Evolutionary conservation across 2,329 filamentous ascomycete genomes (phyloP).

Genomic region (Aspergillus tamarii): DNA sequence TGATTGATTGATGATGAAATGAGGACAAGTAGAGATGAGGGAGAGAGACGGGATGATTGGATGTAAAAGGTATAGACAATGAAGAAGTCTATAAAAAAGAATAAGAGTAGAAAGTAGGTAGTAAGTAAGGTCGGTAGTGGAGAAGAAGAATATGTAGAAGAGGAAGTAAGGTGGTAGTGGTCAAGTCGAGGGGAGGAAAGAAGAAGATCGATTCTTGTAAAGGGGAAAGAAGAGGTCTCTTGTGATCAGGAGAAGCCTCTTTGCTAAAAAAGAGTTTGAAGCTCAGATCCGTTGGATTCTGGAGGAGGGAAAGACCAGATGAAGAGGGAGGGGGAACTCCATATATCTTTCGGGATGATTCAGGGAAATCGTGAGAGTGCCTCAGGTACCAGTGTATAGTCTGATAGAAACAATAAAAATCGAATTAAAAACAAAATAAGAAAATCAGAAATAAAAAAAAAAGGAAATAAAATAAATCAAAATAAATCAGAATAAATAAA

Average conservation of each 20-base stretch:
- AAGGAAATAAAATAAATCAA: constrained; percentile 5
- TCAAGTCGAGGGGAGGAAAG: constrained; percentile 15
- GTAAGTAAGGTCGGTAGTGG: constrained; percentile 11
- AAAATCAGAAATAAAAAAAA: constrained; percentile 1
- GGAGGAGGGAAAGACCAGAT: constrained; percentile 18
- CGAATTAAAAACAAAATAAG: not conserved
- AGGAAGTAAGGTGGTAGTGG: constrained; percentile 15
- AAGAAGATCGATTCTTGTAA: constrained; percentile 18
- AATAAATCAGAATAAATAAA: constrained; percentile 5
- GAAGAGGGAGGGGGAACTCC: constrained; percentile 25
- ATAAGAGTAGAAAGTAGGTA: constrained; percentile 15
- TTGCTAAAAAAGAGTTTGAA: constrained; percentile 16
- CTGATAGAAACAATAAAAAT: constrained; percentile 4
- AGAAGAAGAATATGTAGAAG: constrained; percentile 16
- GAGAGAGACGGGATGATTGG: constrained; percentile 9
- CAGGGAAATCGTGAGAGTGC: constrained; percentile 8
- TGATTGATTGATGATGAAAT: constrained; percentile 1
- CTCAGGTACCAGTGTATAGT: constrained; percentile 5
- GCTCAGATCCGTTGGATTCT: constrained; percentile 17
- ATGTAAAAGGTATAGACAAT: constrained; percentile 6
- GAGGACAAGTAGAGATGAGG: constrained; percentile 7
- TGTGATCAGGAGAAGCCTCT: constrained; percentile 19
- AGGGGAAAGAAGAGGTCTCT: constrained; percentile 14
- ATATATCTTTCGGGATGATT: constrained; percentile 19
- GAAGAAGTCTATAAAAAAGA: constrained; percentile 6